Conservation (phyloP, 805 yeast genomes). For the Lachancea cidri region DNA sequence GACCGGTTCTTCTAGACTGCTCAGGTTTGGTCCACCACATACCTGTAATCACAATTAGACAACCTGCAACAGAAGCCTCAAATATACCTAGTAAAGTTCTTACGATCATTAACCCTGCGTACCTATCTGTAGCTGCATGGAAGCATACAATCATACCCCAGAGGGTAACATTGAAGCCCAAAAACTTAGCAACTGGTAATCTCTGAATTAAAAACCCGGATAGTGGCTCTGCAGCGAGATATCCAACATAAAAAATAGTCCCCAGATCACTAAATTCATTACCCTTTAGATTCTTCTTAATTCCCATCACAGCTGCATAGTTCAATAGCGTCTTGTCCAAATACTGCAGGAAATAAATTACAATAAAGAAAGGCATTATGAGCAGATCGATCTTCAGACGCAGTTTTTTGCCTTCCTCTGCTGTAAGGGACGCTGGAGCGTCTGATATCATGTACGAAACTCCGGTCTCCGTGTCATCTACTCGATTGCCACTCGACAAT, state of each 20-base stretch:
- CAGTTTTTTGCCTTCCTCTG: too few species aligned
- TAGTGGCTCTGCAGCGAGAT: neutral
- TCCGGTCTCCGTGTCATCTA: too few species aligned
- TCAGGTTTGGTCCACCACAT: constrained; percentile 23
- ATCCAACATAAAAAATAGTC: neutral
- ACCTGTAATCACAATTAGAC: constrained; percentile 29
- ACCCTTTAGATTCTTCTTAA: neutral
- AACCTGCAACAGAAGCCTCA: constrained; percentile 37
- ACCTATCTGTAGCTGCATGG: constrained; percentile 32
- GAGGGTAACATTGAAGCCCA: neutral
- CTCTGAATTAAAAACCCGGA: neutral
- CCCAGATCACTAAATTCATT: neutral
- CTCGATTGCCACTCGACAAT: too few species aligned
- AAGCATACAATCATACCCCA: neutral
- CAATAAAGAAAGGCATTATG: too few species aligned
- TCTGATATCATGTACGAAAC: too few species aligned
- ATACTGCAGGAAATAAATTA: neutral
- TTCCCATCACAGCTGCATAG: neutral
- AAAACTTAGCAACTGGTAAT: neutral
- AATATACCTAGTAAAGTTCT: constrained; percentile 37
- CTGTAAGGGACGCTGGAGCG: too few species aligned
- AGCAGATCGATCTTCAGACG: too few species aligned
- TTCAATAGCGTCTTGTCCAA: neutral
- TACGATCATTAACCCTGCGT: constrained; percentile 38
- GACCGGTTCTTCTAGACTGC: constrained; percentile 22